Percentiles rank a stretch among this genome's conserved stretches.
These are phyloP conservation scores for Populus trichocarpa DNA, from an alignment of 441 rosid species.

Conservation along the genomic window DNA sequence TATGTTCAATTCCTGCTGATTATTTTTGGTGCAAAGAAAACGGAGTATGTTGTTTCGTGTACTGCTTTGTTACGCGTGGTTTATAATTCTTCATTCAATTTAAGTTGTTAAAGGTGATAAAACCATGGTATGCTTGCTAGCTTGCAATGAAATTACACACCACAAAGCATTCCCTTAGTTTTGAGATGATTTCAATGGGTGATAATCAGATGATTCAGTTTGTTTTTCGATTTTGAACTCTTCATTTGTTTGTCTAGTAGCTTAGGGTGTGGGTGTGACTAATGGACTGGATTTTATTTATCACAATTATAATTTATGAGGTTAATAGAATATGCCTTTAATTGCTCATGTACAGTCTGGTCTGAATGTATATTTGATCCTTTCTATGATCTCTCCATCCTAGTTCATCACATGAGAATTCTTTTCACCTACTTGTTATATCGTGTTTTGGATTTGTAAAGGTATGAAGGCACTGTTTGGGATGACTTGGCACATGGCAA, in stretches of 20 bases:
- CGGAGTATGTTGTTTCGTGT: neutral
- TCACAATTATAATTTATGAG: neutral
- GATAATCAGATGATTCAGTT: neutral
- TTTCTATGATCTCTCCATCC: neutral
- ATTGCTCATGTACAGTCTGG: neutral
- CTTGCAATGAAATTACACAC: neutral
- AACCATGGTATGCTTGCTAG: neutral
- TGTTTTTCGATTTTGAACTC: neutral
- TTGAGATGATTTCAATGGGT: neutral
- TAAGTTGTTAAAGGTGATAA: neutral
- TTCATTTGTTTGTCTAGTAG: neutral
- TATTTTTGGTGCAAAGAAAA: neutral
- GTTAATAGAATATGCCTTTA: neutral
- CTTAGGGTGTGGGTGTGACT: neutral
- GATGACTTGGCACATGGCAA: conserved; percentile 94
- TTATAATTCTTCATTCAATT: neutral
- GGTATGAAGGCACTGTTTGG: conserved; percentile 95
- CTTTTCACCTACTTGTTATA: neutral
- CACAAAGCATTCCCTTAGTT: neutral
- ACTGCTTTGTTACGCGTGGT: neutral
- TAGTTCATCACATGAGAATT: neutral
- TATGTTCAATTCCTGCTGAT: neutral
- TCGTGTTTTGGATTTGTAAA: conserved; percentile 22
- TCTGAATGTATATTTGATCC: neutral
- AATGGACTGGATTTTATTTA: neutral